Base-by-base conservation (phyloP, 148 eudicot species). In the Drosera capensis region DNA sequence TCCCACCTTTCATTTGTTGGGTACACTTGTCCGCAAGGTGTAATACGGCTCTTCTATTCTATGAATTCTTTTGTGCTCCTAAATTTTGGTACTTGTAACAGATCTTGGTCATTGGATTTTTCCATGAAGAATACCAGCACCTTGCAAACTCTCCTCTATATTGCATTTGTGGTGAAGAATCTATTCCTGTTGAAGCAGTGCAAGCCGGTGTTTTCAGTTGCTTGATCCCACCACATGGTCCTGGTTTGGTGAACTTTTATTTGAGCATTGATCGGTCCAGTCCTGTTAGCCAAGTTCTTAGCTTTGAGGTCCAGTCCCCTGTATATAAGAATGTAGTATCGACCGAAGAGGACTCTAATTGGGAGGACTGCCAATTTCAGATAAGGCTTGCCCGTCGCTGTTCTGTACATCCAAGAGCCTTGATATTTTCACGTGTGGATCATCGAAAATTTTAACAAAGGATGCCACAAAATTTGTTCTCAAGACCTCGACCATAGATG, bases 171-270 rank as follows among this genome's bases (percentile, higher is more conserved):
- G 97, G 87, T 55, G 87, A 80, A 65, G 65, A 55, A n/a, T 52
- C 67, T 45, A 23, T 64, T 57, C 72, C 78, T 54, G 82, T 63
- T 42, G 87, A 80, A 60, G 54, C 58, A 23, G 51, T 80, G 47
- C 99, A 84, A 70, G 53, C 59, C 45, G 99, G 95, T 14, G 95
- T 90, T 15, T 76, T 71, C 46, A 85, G 99, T 31, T 78, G 81
- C 70, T 54, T 69, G 51, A 57, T 90, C 55, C 62, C 77, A 8
- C 79, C 95, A 46, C 81, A 73, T 51, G 40, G 45, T 25, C 70
- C 95, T 50, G 95, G 93, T 54, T 51, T 57, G 40, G 81, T 71
- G 25, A 69, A 68, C 49, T 72, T 90, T 34, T 90, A 61, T 63
- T 51, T 90, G 50, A 90, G 93, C 67, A 52, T 73, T 52, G 97